Evolutionary conservation across 495 filamentous ascomycete genomes (phyloP).

Genomic region (Jackrogersella minutella): DNA sequence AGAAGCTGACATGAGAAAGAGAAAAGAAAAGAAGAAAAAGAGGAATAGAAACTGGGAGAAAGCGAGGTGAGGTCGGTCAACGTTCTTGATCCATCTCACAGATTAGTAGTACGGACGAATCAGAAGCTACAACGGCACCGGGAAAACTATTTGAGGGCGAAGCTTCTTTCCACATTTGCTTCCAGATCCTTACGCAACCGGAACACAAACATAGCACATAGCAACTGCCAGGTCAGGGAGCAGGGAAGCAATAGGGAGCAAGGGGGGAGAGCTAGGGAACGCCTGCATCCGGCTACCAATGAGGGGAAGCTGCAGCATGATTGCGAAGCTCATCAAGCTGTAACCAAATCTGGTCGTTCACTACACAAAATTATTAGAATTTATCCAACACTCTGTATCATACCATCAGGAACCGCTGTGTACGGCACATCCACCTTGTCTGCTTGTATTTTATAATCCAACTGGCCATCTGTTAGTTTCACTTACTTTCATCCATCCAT

Average conservation of each 20-base stretch:
- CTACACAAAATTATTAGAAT: constrained; percentile 1
- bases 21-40: constrained; percentile 24
- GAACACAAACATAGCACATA: constrained; percentile 13
- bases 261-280: constrained; percentile 29
- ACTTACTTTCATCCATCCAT: not conserved
- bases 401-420: not conserved
- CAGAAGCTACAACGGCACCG: constrained; percentile 42
- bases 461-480: not conserved
- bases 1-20: constrained; percentile 27
- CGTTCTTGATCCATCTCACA: constrained; percentile 43
- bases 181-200: constrained; percentile 37
- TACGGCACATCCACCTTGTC: not conserved
- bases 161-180: constrained; percentile 38
- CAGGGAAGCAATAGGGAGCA: constrained; percentile 11
- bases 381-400: constrained; percentile 32
- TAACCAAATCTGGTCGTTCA: constrained; percentile 11
- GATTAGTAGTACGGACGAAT: constrained; percentile 44
- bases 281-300: constrained; percentile 39
- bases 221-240: constrained; percentile 11
- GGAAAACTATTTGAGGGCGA: constrained; percentile 45
- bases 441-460: not conserved
- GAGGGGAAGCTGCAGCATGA: constrained; percentile 34
- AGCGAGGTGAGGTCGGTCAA: constrained; percentile 46
- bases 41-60: constrained; percentile 34
- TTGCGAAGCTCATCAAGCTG: constrained; percentile 31